These are phyloP conservation scores for Candida coquimbonensis DNA, from an alignment of 805 yeast genomes.

Conservation along the genomic window DNA sequence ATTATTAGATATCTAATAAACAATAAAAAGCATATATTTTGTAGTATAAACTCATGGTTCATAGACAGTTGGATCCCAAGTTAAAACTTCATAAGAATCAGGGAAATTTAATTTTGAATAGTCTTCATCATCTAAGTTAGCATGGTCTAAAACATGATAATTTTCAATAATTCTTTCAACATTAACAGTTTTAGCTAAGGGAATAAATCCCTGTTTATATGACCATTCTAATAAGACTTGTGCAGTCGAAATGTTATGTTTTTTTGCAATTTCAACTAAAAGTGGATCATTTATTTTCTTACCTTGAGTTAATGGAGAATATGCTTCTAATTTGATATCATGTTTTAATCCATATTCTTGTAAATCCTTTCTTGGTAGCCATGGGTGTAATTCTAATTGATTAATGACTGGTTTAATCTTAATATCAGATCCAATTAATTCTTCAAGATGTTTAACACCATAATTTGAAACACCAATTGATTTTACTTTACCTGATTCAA, in stretches of 20 bases:
- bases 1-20: background rate
- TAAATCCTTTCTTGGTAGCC: slow-evolving; percentile 22
- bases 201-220: slow-evolving; percentile 61
- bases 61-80: slow-evolving; percentile 44
- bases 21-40: no score
- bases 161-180: slow-evolving; percentile 46
- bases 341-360: slow-evolving; percentile 17
- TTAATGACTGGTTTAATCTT: slow-evolving; percentile 61
- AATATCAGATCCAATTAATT: slow-evolving; percentile 47
- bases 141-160: slow-evolving; percentile 42
- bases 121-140: slow-evolving; percentile 37
- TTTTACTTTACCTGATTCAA: slow-evolving; percentile 48
- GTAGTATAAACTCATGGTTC: background rate
- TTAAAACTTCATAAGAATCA: slow-evolving; percentile 54
- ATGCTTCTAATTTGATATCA: slow-evolving; percentile 17
- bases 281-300: slow-evolving; percentile 18
- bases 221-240: slow-evolving; percentile 73
- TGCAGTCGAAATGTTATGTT: slow-evolving; percentile 42
- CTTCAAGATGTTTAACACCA: slow-evolving; percentile 57
- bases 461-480: slow-evolving; percentile 77
- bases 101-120: slow-evolving; percentile 39
- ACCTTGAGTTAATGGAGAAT: slow-evolving; percentile 19
- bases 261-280: slow-evolving; percentile 14
- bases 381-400: slow-evolving; percentile 41
- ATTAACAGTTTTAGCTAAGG: slow-evolving; percentile 60